Evolutionary conservation across 2,329 filamentous ascomycete genomes (phyloP).

Genomic region (Colletotrichum neosansevieriae): DNA sequence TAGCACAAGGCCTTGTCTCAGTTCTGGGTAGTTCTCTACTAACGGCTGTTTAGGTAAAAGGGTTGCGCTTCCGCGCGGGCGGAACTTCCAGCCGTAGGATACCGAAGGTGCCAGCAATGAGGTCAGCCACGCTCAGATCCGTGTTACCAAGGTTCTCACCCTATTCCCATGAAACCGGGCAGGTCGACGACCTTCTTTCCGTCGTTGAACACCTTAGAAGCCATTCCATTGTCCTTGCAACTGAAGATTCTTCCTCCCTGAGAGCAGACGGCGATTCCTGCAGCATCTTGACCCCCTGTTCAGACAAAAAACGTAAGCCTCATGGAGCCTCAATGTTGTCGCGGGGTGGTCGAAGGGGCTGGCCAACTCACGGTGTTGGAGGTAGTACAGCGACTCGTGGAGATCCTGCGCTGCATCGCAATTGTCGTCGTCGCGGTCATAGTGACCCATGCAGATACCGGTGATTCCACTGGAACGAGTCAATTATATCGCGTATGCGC

Average conservation of each 20-base stretch:
- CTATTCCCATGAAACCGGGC: slow-evolving; percentile 54
- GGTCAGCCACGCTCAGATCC: no score
- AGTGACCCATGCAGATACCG: slow-evolving; percentile 30
- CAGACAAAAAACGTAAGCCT: slow-evolving; percentile 39
- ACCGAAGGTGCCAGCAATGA: slow-evolving; percentile 77
- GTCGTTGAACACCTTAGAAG: slow-evolving; percentile 85
- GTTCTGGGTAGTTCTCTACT: no score
- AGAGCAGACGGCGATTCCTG: slow-evolving; percentile 81
- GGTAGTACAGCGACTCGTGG: slow-evolving; percentile 78
- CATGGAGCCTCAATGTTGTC: neutral
- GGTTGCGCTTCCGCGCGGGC: slow-evolving; percentile 87
- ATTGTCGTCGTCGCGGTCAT: slow-evolving; percentile 19
- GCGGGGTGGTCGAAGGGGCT: neutral
- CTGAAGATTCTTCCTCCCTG: slow-evolving; percentile 85
- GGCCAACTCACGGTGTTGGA: slow-evolving; percentile 59
- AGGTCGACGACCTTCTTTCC: slow-evolving; percentile 62
- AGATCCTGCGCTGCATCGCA: slow-evolving; percentile 70
- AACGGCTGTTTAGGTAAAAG: slow-evolving; percentile 73
- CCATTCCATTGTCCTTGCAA: slow-evolving; percentile 92
- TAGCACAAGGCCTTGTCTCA: neutral
- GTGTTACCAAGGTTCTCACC: no score
- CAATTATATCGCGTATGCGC: no score
- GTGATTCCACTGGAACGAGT: slow-evolving; percentile 20
- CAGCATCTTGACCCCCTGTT: slow-evolving; percentile 81
- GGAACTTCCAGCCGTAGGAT: slow-evolving; percentile 76